Conservation (phyloP, 768 basidiomycete species). For the Tephrocybe sp. region DNA sequence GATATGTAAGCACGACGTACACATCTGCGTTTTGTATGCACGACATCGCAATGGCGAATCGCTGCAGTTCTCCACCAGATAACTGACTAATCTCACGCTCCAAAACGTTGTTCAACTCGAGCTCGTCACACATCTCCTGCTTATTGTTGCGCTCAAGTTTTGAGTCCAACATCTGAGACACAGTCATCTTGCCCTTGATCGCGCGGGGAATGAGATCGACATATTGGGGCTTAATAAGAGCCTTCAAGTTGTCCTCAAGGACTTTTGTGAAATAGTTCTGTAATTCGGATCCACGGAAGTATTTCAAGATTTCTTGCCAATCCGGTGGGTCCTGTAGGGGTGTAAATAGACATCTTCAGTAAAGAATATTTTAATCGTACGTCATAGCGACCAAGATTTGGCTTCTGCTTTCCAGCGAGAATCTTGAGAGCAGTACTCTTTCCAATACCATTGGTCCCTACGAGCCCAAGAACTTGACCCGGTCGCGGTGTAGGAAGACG, state of each 20-base stretch:
- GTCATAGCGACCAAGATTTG: constrained; percentile 96
- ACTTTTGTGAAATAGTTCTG: constrained; percentile 99
- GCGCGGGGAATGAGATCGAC: constrained; percentile 98
- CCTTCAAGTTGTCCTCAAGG: constrained; percentile 96
- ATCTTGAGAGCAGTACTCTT: constrained; percentile 98
- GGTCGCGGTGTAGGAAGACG: constrained; percentile 95
- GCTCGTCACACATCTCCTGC: constrained; percentile 76
- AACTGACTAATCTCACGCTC: constrained; percentile 83
- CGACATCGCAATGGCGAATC: constrained; percentile 98
- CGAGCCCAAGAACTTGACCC: constrained; percentile 97
- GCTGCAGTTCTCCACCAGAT: constrained; percentile 95
- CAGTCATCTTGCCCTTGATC: constrained; percentile 87
- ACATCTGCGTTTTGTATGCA: constrained; percentile 95
- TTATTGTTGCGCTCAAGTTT: constrained; percentile 91
- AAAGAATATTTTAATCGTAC: constrained; percentile 37
- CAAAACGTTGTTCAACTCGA: constrained; percentile 86
- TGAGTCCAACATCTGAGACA: constrained; percentile 87
- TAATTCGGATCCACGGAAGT: constrained; percentile 97
- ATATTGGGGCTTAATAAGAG: constrained; percentile 99
- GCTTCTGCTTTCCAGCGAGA: constrained; percentile 94
- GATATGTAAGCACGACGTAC: constrained; percentile 42
- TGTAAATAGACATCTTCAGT: neutral
- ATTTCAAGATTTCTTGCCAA: constrained; percentile 97
- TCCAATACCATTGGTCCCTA: constrained; percentile 99
- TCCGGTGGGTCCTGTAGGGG: constrained; percentile 87